phyloP scores from a whole-genome alignment of 2,329 filamentous ascomycete genomes.

The Emericellopsis cladophorae region DNA sequence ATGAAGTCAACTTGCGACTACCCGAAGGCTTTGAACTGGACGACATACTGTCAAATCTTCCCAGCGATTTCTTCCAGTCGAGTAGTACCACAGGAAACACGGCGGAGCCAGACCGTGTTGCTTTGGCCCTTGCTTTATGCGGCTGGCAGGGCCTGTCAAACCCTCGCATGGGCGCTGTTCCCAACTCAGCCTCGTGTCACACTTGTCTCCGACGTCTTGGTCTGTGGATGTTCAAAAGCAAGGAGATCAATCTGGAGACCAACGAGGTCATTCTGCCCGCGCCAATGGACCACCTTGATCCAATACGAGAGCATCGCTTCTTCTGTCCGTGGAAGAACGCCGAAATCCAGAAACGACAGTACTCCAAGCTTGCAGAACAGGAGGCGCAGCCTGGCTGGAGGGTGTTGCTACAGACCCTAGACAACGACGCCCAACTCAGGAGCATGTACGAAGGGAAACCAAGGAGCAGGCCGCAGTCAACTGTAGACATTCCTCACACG shows the following conservation, averaged over 20 bases:
- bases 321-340: slow-evolving; percentile 73
- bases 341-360: slow-evolving; percentile 37
- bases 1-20: slow-evolving; percentile 47
- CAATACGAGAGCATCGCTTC: slow-evolving; percentile 61
- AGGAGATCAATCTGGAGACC: slow-evolving; percentile 43
- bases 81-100: slow-evolving; percentile 5
- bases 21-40: slow-evolving; percentile 40
- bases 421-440: slow-evolving; percentile 45
- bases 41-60: slow-evolving; percentile 33
- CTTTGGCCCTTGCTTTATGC: slow-evolving; percentile 56
- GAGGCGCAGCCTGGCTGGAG: slow-evolving; percentile 39
- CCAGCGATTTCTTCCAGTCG: slow-evolving; percentile 35
- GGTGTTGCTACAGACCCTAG: slow-evolving; percentile 37
- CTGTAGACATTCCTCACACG: neutral
- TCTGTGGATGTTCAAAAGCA: slow-evolving; percentile 86
- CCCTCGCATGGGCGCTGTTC: slow-evolving; percentile 42
- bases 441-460: slow-evolving; percentile 13
- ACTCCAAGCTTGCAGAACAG: slow-evolving; percentile 16
- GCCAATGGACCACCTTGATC: slow-evolving; percentile 55
- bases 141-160: slow-evolving; percentile 62
- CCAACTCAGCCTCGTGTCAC: slow-evolving; percentile 66
- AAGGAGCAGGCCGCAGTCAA: neutral
- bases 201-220: slow-evolving; percentile 82
- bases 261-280: slow-evolving; percentile 39
- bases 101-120: slow-evolving; percentile 40